Conservation (phyloP, 1,284 basidiomycete species). For the Ceratobasidium sp. region DNA sequence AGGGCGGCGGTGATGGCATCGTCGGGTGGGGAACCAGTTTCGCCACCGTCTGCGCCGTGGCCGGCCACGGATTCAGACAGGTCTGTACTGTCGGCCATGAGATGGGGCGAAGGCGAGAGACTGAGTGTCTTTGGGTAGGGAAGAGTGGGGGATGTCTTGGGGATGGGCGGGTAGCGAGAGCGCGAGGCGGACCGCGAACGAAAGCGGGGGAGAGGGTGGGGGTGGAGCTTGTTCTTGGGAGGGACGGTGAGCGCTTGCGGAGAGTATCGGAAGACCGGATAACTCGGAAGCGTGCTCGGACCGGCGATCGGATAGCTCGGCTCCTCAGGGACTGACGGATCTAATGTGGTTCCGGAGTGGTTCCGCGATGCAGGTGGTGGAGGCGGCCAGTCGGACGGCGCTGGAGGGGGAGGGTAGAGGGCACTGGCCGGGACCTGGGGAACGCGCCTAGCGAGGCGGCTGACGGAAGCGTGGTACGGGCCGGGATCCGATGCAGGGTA, state of each 20-base stretch:
- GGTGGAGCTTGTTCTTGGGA: slow-evolving; percentile 39
- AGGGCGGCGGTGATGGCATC: slow-evolving; percentile 35
- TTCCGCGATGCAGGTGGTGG: slow-evolving; percentile 22
- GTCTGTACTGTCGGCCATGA: slow-evolving; percentile 11
- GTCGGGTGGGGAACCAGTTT: slow-evolving; percentile 20
- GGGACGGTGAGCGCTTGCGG: slow-evolving; percentile 29
- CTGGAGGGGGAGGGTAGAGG: slow-evolving; percentile 22
- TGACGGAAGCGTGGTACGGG: slow-evolving; percentile 27
- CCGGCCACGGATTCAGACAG: slow-evolving; percentile 17
- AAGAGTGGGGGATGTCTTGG: slow-evolving; percentile 24
- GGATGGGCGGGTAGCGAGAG: slow-evolving; percentile 27
- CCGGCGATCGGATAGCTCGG: slow-evolving; percentile 38
- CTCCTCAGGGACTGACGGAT: slow-evolving; percentile 26
- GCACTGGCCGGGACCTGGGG: slow-evolving; percentile 11
- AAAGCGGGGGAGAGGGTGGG: slow-evolving; percentile 38
- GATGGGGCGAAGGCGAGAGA: slow-evolving; percentile 21
- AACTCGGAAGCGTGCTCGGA: slow-evolving; percentile 13
- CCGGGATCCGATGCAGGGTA: slow-evolving; percentile 37
- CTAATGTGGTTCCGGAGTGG: slow-evolving; percentile 10
- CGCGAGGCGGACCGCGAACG: slow-evolving; percentile 38
- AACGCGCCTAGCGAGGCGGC: not conserved
- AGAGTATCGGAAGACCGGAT: slow-evolving; percentile 37
- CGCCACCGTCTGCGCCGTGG: not conserved
- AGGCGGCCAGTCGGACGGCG: slow-evolving; percentile 32
- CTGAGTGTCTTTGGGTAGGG: slow-evolving; percentile 35